These are phyloP conservation scores for Melocanna baccifera DNA, from an alignment of 176 grass and related monocot species.

Conservation along the genomic window DNA sequence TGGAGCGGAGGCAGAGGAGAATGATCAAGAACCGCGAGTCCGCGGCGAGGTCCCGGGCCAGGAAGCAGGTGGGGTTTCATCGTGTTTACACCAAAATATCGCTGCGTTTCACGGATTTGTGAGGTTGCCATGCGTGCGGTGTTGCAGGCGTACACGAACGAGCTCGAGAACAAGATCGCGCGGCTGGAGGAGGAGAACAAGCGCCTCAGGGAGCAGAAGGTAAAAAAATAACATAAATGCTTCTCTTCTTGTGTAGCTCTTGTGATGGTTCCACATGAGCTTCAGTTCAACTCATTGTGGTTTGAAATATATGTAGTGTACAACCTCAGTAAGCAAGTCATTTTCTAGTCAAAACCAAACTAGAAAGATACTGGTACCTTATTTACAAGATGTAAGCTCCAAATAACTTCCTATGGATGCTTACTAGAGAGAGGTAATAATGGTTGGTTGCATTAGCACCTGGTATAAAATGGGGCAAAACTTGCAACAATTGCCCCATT, in stretches of 20 bases:
- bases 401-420: neutral
- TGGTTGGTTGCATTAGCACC: neutral
- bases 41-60: conserved; percentile 79
- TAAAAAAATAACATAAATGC: neutral
- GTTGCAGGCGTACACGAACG: conserved; percentile 79
- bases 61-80: conserved; percentile 61
- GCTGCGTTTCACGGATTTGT: neutral
- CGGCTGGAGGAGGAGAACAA: conserved; percentile 69
- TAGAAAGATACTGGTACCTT: neutral
- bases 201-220: conserved; percentile 53
- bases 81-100: neutral
- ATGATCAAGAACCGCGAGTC: conserved; percentile 99
- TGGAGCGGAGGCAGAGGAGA: conserved; percentile 88
- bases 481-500: neutral
- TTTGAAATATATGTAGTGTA: neutral
- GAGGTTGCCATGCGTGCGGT: neutral
- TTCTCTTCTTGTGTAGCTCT: neutral
- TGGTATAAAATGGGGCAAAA: neutral
- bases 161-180: conserved; percentile 81
- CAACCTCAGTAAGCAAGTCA: conserved; percentile 11
- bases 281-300: neutral
- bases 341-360: conserved; percentile 27
- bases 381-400: neutral
- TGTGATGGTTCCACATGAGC: neutral
- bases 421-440: neutral